Evolutionary conservation across 2,329 filamentous ascomycete species (phyloP), one percentile per base, ranked within the genome.

Genomic region (Coleophoma crateriformis): DNA sequence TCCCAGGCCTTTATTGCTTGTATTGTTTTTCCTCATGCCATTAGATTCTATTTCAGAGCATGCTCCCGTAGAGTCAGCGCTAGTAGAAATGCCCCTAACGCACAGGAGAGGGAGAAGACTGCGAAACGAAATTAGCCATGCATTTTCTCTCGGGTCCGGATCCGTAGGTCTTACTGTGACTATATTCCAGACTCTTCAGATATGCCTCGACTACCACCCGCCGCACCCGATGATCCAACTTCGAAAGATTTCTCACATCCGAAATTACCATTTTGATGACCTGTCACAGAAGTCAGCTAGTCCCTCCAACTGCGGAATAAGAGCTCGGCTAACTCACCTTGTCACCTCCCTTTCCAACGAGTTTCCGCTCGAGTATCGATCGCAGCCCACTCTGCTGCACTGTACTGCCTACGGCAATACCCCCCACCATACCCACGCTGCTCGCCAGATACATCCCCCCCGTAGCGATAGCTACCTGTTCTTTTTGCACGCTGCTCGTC

Each of bases 391-490:
- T 47, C 41, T 56, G 37, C 19, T 57, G 52, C 10, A 59, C 52
- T 4, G 57, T 44, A 42, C 57, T 61, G n/a, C 42, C 46, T 7
- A 46, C 50, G 11, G 55, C 53, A 17, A 63, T 40, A 4, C 59
- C 60, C 35, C 54, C 40, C 33, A 62, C 52, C 51, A 51, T 54
- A 11, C 56, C 59, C 10, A 60, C 38, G 17, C 50, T 53, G 11
- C 40, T 41, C 19, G 68, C 61, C 2, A 79, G 57, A 50, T 75
- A 77, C 33, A 77, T 64, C 0, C 72, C 75, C 0, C 72, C 70
- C 0, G 70, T 72, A 0, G 75, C 75, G 50, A 79, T 71, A 0
- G 75, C 77, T 15, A 76, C 68, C 34, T 78, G 70, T 4, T 63
- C 57, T 6, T 68, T 65, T 2, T 70, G 63, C 1, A 80, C 64